A percentile compares a stretch with the other conserved stretches of the same genome.
Evolutionary conservation across 805 yeast genomes (phyloP).

Genomic region (Candida maris): DNA sequence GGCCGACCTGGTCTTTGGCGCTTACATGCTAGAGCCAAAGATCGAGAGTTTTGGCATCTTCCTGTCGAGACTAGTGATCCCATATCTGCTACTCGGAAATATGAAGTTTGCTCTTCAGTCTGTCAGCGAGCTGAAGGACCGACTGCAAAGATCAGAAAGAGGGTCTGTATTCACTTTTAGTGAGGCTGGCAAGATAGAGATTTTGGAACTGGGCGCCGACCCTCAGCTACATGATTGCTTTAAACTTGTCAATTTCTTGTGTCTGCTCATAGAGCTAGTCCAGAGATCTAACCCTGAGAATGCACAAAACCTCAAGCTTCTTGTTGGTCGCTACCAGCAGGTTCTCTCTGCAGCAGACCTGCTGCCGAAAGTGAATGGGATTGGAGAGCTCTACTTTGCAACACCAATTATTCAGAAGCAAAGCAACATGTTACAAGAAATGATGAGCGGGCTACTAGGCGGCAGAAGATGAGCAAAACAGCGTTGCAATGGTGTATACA

Average conservation of each 20-base stretch:
- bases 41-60: conserved; percentile 22
- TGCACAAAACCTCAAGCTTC: conserved; percentile 37
- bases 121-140: conserved; percentile 33
- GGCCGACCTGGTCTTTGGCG: conserved; percentile 33
- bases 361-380: conserved; percentile 23
- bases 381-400: conserved; percentile 29
- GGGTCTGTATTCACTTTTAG: conserved; percentile 13
- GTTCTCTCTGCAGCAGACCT: conserved; percentile 20
- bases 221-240: conserved; percentile 27
- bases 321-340: conserved; percentile 39
- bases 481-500: not conserved
- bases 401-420: conserved; percentile 42
- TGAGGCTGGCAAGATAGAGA: conserved; percentile 19
- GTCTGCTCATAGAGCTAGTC: conserved; percentile 58
- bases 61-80: conserved; percentile 59
- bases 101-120: conserved; percentile 54
- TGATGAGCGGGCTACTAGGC: conserved; percentile 71
- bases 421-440: conserved; percentile 56
- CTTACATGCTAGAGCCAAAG: conserved; percentile 35
- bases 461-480: conserved; percentile 23
- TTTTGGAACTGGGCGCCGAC: conserved; percentile 30
- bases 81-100: conserved; percentile 68
- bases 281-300: conserved; percentile 41
- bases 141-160: conserved; percentile 25
- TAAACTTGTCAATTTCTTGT: conserved; percentile 63